These are phyloP conservation scores for Phenoliferia sp. DNA, from an alignment of 1,284 basidiomycete species.

Conservation along the genomic window DNA sequence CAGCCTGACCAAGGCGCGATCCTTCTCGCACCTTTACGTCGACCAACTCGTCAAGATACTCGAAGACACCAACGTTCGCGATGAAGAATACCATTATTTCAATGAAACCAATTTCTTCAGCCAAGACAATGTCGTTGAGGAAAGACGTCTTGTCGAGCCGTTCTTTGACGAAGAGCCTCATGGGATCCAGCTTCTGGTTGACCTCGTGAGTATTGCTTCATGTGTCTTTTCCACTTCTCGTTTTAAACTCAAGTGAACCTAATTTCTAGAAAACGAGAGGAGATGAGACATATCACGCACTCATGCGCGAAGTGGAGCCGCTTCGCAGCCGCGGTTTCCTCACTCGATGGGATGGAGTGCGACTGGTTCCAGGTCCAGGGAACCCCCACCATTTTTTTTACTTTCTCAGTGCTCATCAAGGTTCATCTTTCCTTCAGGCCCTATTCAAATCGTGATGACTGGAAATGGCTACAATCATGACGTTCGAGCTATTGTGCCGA, in stretches of 20 bases:
- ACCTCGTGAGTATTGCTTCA: constrained; percentile 11
- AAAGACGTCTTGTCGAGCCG: constrained; percentile 12
- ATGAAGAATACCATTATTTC: constrained; percentile 20
- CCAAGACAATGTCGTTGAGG: constrained; percentile 18
- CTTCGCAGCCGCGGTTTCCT: constrained; percentile 31
- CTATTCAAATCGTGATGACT: constrained; percentile 33
- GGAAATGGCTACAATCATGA: constrained; percentile 33
- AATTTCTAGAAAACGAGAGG: background rate
- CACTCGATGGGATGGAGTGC: constrained; percentile 22
- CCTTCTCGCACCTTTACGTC: constrained; percentile 31
- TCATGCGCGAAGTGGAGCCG: constrained; percentile 3
- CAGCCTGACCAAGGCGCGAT: constrained; percentile 31
- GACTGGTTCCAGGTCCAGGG: constrained; percentile 8
- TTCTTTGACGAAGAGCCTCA: constrained; percentile 31
- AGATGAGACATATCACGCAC: background rate
- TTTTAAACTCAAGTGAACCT: background rate
- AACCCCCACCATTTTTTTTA: background rate
- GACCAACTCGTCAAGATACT: constrained; percentile 31
- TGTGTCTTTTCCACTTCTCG: background rate
- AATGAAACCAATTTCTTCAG: constrained; percentile 22
- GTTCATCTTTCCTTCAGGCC: constrained; percentile 21
- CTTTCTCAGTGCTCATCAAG: constrained; percentile 18
- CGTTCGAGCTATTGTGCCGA: constrained; percentile 23
- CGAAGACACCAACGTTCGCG: constrained; percentile 31
- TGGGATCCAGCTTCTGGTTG: constrained; percentile 35